Evolutionary conservation across 2,329 filamentous ascomycete species (phyloP).

Genomic region (Sporothrix variecibatus): DNA sequence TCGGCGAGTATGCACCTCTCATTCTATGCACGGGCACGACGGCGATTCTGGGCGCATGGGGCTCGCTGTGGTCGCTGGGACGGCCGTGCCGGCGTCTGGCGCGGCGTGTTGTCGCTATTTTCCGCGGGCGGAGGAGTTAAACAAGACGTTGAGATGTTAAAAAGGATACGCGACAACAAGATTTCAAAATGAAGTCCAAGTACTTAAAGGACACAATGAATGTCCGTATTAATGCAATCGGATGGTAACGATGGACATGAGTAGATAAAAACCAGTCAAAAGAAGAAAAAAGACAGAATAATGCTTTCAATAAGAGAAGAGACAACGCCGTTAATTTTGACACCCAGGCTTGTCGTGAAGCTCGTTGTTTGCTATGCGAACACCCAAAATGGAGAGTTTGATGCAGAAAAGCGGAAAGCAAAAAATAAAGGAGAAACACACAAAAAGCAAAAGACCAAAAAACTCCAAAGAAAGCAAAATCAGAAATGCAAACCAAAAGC

Average conservation of each 20-base stretch:
- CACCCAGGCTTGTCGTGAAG: constrained; percentile 13
- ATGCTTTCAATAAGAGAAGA: constrained; percentile 13
- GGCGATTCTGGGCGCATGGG: constrained; percentile 52
- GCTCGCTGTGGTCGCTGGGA: constrained; percentile 48
- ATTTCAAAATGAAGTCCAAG: background rate
- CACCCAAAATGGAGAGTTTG: background rate
- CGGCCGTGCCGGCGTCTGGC: constrained; percentile 29
- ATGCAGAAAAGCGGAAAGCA: background rate
- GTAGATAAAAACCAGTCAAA: background rate
- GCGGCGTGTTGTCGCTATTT: background rate
- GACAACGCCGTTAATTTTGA: constrained; percentile 3
- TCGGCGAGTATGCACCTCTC: constrained; percentile 50
- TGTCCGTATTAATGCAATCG: background rate
- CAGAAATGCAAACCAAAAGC: background rate
- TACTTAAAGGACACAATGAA: background rate
- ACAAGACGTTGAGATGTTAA: background rate
- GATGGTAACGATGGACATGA: background rate
- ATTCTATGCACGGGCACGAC: constrained; percentile 56
- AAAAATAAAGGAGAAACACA: background rate
- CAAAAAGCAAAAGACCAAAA: constrained; percentile 11
- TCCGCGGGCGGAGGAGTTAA: background rate
- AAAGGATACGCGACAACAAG: background rate
- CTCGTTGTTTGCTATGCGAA: constrained; percentile 23
- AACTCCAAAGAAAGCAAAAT: background rate
- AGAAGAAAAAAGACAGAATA: background rate